These are phyloP conservation scores for Ambrosia hybrid DNA, from an alignment of 140 eudicot genomes.

Conservation along the genomic window DNA sequence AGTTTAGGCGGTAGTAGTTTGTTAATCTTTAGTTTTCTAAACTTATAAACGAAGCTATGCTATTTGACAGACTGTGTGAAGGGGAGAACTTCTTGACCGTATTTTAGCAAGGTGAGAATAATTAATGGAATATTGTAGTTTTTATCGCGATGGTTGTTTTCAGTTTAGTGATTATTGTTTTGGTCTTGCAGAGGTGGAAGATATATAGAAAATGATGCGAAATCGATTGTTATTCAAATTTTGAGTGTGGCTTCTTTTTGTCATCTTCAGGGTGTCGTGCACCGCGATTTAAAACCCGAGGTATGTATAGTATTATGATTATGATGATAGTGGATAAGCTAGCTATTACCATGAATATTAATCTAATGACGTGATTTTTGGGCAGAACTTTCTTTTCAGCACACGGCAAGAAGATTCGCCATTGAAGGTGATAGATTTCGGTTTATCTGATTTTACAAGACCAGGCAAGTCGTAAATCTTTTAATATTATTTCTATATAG, in stretches of 20 bases:
- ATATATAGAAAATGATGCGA: slow-evolving; percentile 87
- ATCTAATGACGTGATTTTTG: slow-evolving; percentile 17
- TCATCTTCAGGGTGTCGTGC: slow-evolving; percentile 99
- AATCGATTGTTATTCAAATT: slow-evolving; percentile 73
- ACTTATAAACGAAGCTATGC: neutral
- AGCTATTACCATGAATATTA: neutral
- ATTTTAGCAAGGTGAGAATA: slow-evolving; percentile 74
- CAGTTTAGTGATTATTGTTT: slow-evolving; percentile 5
- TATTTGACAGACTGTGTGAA: slow-evolving; percentile 72
- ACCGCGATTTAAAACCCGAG: slow-evolving; percentile 99
- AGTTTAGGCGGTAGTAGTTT: neutral
- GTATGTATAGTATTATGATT: slow-evolving; percentile 34
- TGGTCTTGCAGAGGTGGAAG: slow-evolving; percentile 80
- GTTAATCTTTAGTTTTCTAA: too few species aligned
- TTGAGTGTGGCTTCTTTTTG: slow-evolving; percentile 84
- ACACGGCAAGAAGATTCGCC: slow-evolving; percentile 76
- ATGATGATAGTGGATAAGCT: neutral
- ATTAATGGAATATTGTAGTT: neutral
- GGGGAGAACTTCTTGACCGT: slow-evolving; percentile 96
- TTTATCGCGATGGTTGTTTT: slow-evolving; percentile 3
- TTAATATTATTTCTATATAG: neutral
- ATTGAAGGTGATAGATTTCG: slow-evolving; percentile 88
- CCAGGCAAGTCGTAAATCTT: slow-evolving; percentile 61
- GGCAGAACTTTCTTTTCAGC: slow-evolving; percentile 93
- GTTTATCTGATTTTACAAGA: slow-evolving; percentile 82